Conservation (phyloP, 2,329 filamentous ascomycete species). For the Aspergillus hortae region DNA sequence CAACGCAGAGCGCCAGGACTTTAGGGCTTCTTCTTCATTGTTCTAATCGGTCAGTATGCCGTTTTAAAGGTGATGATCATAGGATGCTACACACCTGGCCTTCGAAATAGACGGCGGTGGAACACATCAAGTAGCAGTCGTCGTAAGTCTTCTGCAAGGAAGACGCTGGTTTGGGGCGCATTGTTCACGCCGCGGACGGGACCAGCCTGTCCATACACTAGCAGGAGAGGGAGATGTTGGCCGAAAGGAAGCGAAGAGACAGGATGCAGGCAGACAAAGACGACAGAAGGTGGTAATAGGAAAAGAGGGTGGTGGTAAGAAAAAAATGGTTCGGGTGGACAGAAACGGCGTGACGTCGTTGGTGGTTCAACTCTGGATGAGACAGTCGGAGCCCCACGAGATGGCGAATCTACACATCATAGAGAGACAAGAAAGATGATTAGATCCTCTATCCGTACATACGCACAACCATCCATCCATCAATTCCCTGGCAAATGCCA, state of each 20-base stretch:
- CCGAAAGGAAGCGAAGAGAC: conserved; percentile 6
- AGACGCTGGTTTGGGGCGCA: conserved; percentile 59
- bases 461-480: too few species aligned
- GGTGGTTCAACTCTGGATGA: not conserved
- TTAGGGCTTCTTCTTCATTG: conserved; percentile 84
- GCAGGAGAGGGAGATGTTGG: conserved; percentile 3
- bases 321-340: too few species aligned
- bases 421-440: too few species aligned
- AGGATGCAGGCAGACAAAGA: not conserved
- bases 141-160: conserved; percentile 96
- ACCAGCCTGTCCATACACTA: not conserved
- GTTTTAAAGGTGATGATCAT: not conserved
- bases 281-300: not conserved
- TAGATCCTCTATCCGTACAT: too few species aligned
- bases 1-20: conserved; percentile 85
- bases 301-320: not conserved
- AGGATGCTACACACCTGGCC: conserved; percentile 61
- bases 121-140: conserved; percentile 91
- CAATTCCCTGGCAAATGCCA: not conserved
- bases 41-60: conserved; percentile 53
- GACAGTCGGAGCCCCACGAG: not conserved
- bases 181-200: conserved; percentile 34
- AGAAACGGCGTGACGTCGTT: conserved; percentile 7
- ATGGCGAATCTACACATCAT: not conserved
- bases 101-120: conserved; percentile 94